phyloP scores from a whole-genome alignment of 1,139 yeast genomes.

The Candida tetrigidarum region DNA sequence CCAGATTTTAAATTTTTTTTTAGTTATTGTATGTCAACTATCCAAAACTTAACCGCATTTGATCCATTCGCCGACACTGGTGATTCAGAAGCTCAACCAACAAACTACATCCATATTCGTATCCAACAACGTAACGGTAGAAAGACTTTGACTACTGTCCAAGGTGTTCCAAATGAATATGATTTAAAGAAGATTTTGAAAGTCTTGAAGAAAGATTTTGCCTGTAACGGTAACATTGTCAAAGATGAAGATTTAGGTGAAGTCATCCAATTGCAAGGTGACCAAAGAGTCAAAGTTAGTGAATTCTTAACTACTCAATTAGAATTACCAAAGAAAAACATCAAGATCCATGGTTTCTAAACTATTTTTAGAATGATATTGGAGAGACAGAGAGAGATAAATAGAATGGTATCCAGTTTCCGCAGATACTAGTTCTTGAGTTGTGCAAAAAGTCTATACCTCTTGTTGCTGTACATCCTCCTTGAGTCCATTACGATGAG shows the following conservation, averaged over 20 bases:
- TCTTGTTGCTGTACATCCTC: neutral
- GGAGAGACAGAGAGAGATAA: neutral
- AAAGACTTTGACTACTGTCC: conserved; percentile 97
- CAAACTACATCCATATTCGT: conserved; percentile 97
- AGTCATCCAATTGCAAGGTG: conserved; percentile 98
- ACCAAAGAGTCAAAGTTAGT: conserved; percentile 95
- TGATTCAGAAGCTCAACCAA: conserved; percentile 97
- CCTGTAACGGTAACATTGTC: conserved; percentile 98
- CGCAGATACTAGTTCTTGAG: neutral
- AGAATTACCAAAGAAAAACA: conserved; percentile 92
- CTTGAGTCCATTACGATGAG: too few relatives aligned
- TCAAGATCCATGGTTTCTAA: conserved; percentile 97
- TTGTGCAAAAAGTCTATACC: neutral
- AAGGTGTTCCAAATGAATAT: conserved; percentile 95
- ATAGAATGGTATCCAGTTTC: neutral
- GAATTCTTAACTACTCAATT: conserved; percentile 90
- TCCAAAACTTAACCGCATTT: conserved; percentile 96
- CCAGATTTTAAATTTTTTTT: conserved; percentile 1
- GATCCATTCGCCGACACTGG: conserved; percentile 99
- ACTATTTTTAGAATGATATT: neutral
- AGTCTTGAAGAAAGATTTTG: conserved; percentile 96
- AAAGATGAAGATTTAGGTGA: conserved; percentile 97
- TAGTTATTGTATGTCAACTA: conserved; percentile 67
- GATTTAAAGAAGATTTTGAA: conserved; percentile 93
- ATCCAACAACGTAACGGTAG: conserved; percentile 99